Conservation (phyloP, 805 yeast genomes). For the Schwanniomyces polymorphus region DNA sequence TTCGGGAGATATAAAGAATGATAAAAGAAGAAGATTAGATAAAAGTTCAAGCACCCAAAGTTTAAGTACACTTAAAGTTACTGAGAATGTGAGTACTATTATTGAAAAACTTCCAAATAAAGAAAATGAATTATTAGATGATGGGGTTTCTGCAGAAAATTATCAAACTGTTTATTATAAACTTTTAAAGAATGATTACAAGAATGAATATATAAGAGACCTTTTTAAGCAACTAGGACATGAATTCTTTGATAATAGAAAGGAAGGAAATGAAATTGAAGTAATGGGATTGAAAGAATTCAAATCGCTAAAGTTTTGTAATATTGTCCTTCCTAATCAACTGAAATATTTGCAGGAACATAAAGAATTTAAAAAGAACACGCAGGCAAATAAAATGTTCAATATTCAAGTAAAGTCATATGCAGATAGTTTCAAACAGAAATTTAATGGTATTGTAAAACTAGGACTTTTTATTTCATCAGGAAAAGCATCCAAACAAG, state of each 20-base stretch:
- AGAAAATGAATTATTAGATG: slow-evolving; percentile 43
- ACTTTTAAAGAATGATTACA: slow-evolving; percentile 47
- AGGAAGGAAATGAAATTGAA: slow-evolving; percentile 11
- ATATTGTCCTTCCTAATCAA: slow-evolving; percentile 32
- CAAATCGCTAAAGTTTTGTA: slow-evolving; percentile 29
- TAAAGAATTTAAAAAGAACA: slow-evolving; percentile 28
- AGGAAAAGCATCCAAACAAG: slow-evolving; percentile 9
- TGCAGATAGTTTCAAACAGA: slow-evolving; percentile 56
- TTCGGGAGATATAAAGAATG: slow-evolving; percentile 12
- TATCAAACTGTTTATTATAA: slow-evolving; percentile 55
- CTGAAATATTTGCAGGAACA: slow-evolving; percentile 31
- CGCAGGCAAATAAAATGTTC: slow-evolving; percentile 20
- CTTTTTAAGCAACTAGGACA: slow-evolving; percentile 21
- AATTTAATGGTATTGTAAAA: slow-evolving; percentile 69
- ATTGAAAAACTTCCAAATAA: slow-evolving; percentile 31
- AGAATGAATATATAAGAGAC: slow-evolving; percentile 30
- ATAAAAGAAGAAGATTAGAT: slow-evolving; percentile 13
- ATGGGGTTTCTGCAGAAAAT: slow-evolving; percentile 40
- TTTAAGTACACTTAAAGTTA: background rate
- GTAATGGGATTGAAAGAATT: slow-evolving; percentile 24
- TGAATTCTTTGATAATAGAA: slow-evolving; percentile 6
- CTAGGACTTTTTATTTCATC: slow-evolving; percentile 55
- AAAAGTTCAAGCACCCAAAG: background rate
- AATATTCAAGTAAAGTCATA: slow-evolving; percentile 54
- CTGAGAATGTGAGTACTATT: background rate